These are phyloP conservation scores for Termitomyces sp. DNA, from an alignment of 768 basidiomycete genomes.

Conservation along the genomic window DNA sequence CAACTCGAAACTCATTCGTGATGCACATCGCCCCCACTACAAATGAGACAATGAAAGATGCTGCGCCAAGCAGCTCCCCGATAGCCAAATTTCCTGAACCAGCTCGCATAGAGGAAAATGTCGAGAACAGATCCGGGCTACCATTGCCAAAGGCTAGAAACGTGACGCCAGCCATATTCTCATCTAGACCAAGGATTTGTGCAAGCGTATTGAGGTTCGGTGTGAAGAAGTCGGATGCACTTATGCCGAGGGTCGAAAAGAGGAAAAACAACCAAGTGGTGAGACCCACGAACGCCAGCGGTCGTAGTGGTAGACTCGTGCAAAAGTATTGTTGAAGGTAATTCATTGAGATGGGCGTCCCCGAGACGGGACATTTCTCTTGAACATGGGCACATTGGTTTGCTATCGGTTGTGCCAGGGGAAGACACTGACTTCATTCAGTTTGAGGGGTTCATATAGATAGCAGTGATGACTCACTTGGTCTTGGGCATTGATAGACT, in stretches of 20 bases:
- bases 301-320: constrained; percentile 50
- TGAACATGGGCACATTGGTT: constrained; percentile 68
- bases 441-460: background rate
- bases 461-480: constrained; percentile 24
- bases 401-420: constrained; percentile 48
- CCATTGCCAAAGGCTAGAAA: constrained; percentile 98
- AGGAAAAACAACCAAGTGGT: constrained; percentile 85
- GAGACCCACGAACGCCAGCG: constrained; percentile 60
- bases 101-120: constrained; percentile 88
- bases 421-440: constrained; percentile 54
- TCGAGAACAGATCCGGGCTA: constrained; percentile 94
- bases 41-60: constrained; percentile 92
- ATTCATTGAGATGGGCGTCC: constrained; percentile 67
- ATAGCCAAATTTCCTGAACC: constrained; percentile 88
- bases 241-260: constrained; percentile 94
- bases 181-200: constrained; percentile 79
- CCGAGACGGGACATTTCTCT: constrained; percentile 52
- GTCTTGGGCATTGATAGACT: constrained; percentile 19
- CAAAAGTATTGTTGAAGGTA: constrained; percentile 78
- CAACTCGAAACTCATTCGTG: constrained; percentile 90
- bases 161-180: constrained; percentile 94
- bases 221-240: constrained; percentile 96
- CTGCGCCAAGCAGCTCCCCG: constrained; percentile 93
- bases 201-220: constrained; percentile 93
- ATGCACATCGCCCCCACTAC: constrained; percentile 98